Conservation (phyloP, 2,329 filamentous ascomycete species). For the Colletotrichum musicola region DNA sequence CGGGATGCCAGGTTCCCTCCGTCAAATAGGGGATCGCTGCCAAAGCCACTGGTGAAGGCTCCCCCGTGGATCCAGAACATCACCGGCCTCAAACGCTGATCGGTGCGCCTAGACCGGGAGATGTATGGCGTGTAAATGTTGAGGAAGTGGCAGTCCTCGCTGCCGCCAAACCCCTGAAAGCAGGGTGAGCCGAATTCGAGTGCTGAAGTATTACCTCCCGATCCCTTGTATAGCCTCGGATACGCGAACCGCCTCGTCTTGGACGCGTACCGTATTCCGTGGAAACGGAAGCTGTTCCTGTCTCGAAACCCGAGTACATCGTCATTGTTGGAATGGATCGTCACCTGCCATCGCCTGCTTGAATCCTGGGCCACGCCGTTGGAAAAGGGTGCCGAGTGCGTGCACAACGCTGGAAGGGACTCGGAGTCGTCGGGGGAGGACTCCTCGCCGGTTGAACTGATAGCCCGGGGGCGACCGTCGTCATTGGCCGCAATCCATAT, state of each 20-base stretch:
- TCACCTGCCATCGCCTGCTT: constrained; percentile 51
- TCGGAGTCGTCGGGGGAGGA: constrained; percentile 34
- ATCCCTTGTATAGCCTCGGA: constrained; percentile 49
- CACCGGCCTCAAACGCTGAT: constrained; percentile 57
- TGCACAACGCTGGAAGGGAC: constrained; percentile 54
- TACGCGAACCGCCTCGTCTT: constrained; percentile 55
- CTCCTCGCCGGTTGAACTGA: constrained; percentile 46
- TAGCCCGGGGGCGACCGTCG: constrained; percentile 41
- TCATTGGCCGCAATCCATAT: constrained; percentile 52
- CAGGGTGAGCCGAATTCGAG: constrained; percentile 50
- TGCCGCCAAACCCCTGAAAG: constrained; percentile 49
- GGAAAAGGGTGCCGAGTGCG: constrained; percentile 58
- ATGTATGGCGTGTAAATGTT: constrained; percentile 60
- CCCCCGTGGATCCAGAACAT: constrained; percentile 62
- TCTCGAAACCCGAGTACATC: constrained; percentile 57
- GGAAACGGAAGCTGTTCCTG: constrained; percentile 62
- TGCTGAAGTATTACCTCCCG: constrained; percentile 45
- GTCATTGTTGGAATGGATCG: constrained; percentile 54
- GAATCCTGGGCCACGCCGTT: constrained; percentile 48
- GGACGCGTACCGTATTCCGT: constrained; percentile 56
- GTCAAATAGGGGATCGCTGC: constrained; percentile 58
- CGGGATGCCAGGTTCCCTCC: constrained; percentile 59
- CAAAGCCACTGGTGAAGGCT: constrained; percentile 54
- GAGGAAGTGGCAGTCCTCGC: constrained; percentile 59
- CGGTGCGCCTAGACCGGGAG: constrained; percentile 45